Evolutionary conservation across 2,329 filamentous ascomycete genomes (phyloP), one percentile per base, ranked within the genome.

Genomic region (Microdochium bolleyi): DNA sequence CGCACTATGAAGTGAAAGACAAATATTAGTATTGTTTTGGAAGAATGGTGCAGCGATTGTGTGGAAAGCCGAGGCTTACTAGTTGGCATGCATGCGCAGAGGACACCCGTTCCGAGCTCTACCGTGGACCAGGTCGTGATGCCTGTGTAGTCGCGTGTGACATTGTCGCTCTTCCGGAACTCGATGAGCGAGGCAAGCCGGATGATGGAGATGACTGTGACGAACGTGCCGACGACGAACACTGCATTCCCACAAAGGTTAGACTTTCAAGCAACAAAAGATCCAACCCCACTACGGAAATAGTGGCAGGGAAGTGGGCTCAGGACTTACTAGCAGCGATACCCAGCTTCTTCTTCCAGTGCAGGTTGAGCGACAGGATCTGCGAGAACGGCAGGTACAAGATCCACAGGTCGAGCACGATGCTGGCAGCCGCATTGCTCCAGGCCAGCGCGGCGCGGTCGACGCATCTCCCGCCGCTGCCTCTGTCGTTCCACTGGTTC

Each of bases 301-400:
- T 14, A 34, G 8, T 8, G 8, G 14, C 8, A 41, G 16, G 19
- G 37, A n/a, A 11, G 19, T 8, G 16, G 16, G 9, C 7, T 16
- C 7, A 3, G 22, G 14, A 46, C 41, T 22, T 24, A 46, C 41
- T 77, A 49, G 76, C 50, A 11, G 60, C 58, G 2, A 76, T 69
- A 52, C 72, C 67, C 4, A 73, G n/a, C 64, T 76, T 78, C 63
- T 76, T 76, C 64, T 72, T 73, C 63, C 68, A 72, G 53, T 71
- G 68, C 48, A 68, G 54, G 2, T 62, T 61, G 24, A 77, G 58
- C 0, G 58, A 59, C 4, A 62, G 54, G 0, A 77, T 56, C 21
- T 70, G 65, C 24, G 64, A 67, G 22, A 76, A 59, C 0, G 73
- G 73, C 0, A 76, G 57, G 0, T 61, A 65, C 48, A 77, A 64